Conservation (phyloP, 1,139 yeast species). For the Geotrichum bryndzae region DNA sequence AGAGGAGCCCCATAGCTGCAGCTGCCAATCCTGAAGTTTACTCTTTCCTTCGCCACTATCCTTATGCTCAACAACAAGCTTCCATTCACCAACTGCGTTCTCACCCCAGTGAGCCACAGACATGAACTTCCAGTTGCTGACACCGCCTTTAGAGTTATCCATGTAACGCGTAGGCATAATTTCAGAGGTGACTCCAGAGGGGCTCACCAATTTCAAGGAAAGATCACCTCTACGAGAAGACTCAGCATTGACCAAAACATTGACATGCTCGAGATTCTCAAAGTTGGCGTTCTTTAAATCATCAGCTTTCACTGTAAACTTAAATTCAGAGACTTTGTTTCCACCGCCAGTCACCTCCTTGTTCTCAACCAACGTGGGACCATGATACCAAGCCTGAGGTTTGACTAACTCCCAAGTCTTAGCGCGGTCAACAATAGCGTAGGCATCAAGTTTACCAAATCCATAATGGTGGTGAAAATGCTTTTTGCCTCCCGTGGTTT, state of each 20-base stretch:
- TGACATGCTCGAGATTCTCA: slow-evolving; percentile 76
- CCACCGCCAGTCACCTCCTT: slow-evolving; percentile 22
- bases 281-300: slow-evolving; percentile 54
- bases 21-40: slow-evolving; percentile 60
- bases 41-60: slow-evolving; percentile 39
- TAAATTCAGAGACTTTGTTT: slow-evolving; percentile 37
- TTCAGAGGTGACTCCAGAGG: slow-evolving; percentile 65
- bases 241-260: slow-evolving; percentile 67
- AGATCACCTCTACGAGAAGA: slow-evolving; percentile 66
- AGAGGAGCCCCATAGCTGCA: slow-evolving; percentile 77
- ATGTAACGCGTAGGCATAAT: slow-evolving; percentile 64
- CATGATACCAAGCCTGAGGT: slow-evolving; percentile 81
- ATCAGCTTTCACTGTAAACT: slow-evolving; percentile 45
- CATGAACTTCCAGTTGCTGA: slow-evolving; percentile 85
- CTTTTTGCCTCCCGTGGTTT: slow-evolving; percentile 48
- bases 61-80: slow-evolving; percentile 51
- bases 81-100: slow-evolving; percentile 77
- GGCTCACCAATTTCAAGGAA: slow-evolving; percentile 61
- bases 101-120: slow-evolving; percentile 99
- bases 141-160: slow-evolving; percentile 58
- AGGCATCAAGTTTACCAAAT: slow-evolving; percentile 88
- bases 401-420: slow-evolving; percentile 75
- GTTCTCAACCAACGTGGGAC: slow-evolving; percentile 40
- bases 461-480: slow-evolving; percentile 85
- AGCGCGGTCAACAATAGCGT: slow-evolving; percentile 66